phyloP scores from a whole-genome alignment of 495 filamentous ascomycete species.

The Penicillium subrubescens region DNA sequence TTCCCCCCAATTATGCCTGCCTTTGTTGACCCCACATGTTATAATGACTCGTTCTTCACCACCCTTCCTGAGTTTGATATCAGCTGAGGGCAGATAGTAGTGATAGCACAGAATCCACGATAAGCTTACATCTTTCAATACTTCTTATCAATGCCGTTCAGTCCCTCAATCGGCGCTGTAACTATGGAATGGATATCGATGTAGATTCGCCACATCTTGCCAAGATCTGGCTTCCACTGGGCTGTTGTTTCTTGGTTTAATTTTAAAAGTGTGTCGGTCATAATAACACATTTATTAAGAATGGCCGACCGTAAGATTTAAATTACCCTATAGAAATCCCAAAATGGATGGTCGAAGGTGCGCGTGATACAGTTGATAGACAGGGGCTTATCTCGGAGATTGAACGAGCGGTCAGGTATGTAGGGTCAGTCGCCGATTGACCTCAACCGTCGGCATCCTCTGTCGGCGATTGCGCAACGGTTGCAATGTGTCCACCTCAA shows the following conservation, averaged over 20 bases:
- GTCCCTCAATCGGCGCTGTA: background rate
- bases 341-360: background rate
- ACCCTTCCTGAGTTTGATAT: slow-evolving; percentile 35
- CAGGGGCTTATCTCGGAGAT: slow-evolving; percentile 9
- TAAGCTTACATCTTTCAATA: background rate
- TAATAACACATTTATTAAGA: background rate
- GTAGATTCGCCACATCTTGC: background rate
- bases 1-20: slow-evolving; percentile 31
- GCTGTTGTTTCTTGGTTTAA: background rate
- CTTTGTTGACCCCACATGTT: slow-evolving; percentile 40
- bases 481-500: slow-evolving; percentile 2
- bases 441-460: slow-evolving; percentile 16
- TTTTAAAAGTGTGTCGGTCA: background rate
- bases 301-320: background rate
- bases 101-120: background rate
- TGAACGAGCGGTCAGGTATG: background rate
- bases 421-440: slow-evolving; percentile 19
- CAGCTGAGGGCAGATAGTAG: slow-evolving; percentile 8
- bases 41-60: slow-evolving; percentile 36
- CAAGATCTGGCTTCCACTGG: background rate
- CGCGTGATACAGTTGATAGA: background rate
- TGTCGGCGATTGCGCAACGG: slow-evolving; percentile 19
- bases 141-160: background rate
- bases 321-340: background rate
- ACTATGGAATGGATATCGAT: background rate